phyloP scores from a whole-genome alignment of 2,329 filamentous ascomycete species.

The Fusarium chuoi region DNA sequence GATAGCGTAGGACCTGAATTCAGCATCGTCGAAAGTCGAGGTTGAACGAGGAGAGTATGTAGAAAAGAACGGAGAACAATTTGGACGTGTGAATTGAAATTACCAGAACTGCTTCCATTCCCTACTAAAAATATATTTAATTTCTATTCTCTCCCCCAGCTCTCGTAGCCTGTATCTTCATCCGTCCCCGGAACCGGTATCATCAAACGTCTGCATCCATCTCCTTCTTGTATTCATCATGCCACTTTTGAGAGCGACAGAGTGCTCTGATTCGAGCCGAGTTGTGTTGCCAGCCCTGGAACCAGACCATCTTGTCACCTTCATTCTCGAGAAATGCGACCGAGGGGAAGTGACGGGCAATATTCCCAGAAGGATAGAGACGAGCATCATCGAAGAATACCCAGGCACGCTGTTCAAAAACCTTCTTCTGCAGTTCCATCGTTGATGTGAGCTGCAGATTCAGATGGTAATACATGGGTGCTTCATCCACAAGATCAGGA shows the following conservation, averaged over 20 bases:
- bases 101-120: no score
- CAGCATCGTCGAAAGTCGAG: no score
- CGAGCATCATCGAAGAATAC: background rate
- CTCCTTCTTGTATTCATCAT: background rate
- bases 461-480: background rate
- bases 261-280: background rate
- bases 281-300: background rate
- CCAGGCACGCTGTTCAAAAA: background rate
- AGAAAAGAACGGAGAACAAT: no score
- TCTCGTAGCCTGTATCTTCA: no score
- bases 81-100: no score
- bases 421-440: background rate
- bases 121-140: no score
- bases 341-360: background rate
- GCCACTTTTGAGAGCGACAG: background rate
- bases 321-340: background rate
- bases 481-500: background rate
- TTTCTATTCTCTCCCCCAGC: no score
- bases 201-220: background rate
- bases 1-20: no score
- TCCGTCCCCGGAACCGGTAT: no score
- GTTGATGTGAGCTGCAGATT: no score
- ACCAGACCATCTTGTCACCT: background rate
- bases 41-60: no score
- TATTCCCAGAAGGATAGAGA: background rate